Evolutionary conservation across 495 filamentous ascomycete genomes (phyloP).

Genomic region (Xylaria grammica): DNA sequence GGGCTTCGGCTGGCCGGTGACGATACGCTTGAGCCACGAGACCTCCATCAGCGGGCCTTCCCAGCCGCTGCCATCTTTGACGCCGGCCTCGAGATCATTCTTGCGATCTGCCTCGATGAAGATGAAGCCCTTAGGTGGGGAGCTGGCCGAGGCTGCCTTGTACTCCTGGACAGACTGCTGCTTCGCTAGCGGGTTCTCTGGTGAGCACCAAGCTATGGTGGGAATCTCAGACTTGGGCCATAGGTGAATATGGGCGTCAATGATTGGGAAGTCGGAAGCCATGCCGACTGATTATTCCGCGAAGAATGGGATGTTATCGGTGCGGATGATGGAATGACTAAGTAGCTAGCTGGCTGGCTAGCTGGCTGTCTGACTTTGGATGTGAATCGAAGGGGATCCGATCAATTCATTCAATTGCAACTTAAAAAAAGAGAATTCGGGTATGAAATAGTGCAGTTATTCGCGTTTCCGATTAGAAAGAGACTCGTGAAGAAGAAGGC

Average conservation of each 20-base stretch:
- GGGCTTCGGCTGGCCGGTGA: slow-evolving; percentile 56
- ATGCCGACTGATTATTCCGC: not conserved
- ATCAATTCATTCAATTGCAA: too few relatives aligned
- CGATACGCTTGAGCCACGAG: slow-evolving; percentile 66
- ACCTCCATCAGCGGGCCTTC: slow-evolving; percentile 71
- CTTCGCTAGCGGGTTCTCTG: slow-evolving; percentile 59
- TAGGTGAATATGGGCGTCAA: slow-evolving; percentile 91
- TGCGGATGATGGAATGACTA: not conserved
- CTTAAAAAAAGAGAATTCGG: too few relatives aligned
- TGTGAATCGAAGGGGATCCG: too few relatives aligned
- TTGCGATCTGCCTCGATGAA: slow-evolving; percentile 83
- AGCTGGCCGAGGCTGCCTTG: slow-evolving; percentile 38
- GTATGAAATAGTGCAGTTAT: too few relatives aligned
- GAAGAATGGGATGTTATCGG: not conserved
- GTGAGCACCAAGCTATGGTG: slow-evolving; percentile 68
- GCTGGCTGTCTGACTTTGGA: too few relatives aligned
- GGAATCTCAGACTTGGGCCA: slow-evolving; percentile 68
- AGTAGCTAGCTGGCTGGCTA: too few relatives aligned
- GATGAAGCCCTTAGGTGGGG: slow-evolving; percentile 66
- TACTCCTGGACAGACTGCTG: slow-evolving; percentile 71
- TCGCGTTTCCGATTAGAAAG: too few relatives aligned
- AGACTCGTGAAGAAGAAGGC: too few relatives aligned
- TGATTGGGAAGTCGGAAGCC: slow-evolving; percentile 51
- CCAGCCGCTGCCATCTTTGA: slow-evolving; percentile 51
- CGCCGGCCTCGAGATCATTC: slow-evolving; percentile 57